These are phyloP conservation scores for Pseudogymnoascus sp. DNA, from an alignment of 2,329 filamentous ascomycete species.

Conservation along the genomic window DNA sequence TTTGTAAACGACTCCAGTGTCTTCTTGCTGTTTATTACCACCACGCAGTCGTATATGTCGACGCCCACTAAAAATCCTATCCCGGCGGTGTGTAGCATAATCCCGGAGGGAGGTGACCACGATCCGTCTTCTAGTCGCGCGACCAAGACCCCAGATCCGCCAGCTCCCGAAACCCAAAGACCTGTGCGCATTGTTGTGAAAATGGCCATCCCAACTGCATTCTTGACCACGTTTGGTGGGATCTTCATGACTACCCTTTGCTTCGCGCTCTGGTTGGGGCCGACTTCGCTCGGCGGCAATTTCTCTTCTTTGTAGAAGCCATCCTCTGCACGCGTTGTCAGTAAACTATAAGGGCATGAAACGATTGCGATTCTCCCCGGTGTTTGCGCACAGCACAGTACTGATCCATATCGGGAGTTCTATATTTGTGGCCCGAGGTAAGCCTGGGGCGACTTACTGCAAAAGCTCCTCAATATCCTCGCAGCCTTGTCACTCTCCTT, in stretches of 20 bases:
- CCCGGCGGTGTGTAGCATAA: constrained; percentile 82
- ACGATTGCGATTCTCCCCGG: background rate
- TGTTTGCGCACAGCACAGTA: background rate
- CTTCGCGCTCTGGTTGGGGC: constrained; percentile 38
- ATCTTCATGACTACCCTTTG: constrained; percentile 67
- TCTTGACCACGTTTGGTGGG: constrained; percentile 73
- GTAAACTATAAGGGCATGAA: background rate
- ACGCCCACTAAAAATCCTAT: constrained; percentile 86
- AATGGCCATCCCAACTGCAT: constrained; percentile 83
- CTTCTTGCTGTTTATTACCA: constrained; percentile 82
- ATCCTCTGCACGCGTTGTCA: constrained; percentile 41
- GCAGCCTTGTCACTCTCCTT: constrained; percentile 89
- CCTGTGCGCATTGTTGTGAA: constrained; percentile 96
- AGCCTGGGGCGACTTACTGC: constrained; percentile 51
- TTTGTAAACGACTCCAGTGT: constrained; percentile 80
- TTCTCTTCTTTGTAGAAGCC: constrained; percentile 57
- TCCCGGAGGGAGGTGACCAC: constrained; percentile 87
- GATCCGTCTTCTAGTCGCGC: constrained; percentile 76
- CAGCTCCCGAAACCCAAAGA: constrained; percentile 83
- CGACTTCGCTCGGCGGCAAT: constrained; percentile 27
- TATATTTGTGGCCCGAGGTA: constrained; percentile 25
- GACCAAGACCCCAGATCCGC: constrained; percentile 80
- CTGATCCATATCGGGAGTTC: constrained; percentile 13
- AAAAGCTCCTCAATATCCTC: constrained; percentile 82
- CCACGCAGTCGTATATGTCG: constrained; percentile 91